Percentiles rank a stretch among this genome's conserved stretches.
Evolutionary conservation across 345 rosid species (phyloP).

Genomic region (Eucalyptus marginata): DNA sequence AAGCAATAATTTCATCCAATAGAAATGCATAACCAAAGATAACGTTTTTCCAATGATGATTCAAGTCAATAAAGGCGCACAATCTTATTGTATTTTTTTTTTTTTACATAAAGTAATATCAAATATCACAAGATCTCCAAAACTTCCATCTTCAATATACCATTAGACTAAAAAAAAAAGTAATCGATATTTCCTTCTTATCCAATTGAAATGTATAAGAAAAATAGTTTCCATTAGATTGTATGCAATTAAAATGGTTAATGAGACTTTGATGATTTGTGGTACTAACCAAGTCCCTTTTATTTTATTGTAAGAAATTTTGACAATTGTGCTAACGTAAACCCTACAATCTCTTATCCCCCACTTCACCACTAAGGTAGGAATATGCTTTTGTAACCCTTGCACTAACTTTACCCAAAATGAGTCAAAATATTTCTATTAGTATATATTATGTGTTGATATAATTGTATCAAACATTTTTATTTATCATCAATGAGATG

Average conservation of each 20-base stretch:
- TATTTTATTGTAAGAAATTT: not conserved
- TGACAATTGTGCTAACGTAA: not conserved
- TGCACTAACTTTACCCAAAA: fast-evolving
- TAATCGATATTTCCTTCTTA: not conserved
- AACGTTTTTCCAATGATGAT: not conserved
- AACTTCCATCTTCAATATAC: not conserved
- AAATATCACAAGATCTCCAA: not conserved
- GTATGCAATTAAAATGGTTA: not conserved
- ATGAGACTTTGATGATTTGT: not conserved
- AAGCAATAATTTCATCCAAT: too few species aligned
- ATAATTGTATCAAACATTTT: too few species aligned
- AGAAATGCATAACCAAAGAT: too few species aligned
- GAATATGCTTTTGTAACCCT: not conserved
- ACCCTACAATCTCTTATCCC: not conserved
- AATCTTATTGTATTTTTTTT: not conserved
- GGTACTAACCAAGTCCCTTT: not conserved
- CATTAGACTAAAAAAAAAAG: not conserved
- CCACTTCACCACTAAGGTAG: not conserved
- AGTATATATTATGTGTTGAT: not conserved
- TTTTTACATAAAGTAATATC: not conserved
- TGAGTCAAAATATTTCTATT: not conserved
- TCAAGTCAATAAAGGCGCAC: not conserved
- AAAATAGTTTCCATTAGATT: not conserved
- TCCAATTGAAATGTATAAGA: not conserved
- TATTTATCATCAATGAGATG: not conserved